These are phyloP conservation scores for Gnomoniopsis smithogilvyi DNA, from an alignment of 2,329 filamentous ascomycete genomes.

Conservation along the genomic window DNA sequence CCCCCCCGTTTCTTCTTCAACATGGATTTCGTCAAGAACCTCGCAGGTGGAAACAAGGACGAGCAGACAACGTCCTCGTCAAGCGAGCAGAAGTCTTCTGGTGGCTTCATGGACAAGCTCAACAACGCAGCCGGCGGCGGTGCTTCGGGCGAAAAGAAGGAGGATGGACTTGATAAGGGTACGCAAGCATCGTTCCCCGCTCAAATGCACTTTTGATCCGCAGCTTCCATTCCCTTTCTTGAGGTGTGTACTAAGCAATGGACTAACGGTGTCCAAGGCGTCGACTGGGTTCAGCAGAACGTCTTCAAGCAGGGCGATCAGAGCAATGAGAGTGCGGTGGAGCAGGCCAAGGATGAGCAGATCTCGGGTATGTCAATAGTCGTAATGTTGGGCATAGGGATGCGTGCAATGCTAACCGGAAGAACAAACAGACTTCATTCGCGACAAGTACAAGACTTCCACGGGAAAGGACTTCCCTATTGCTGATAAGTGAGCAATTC, in stretches of 20 bases:
- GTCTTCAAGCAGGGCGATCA: conserved; percentile 68
- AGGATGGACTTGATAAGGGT: conserved; percentile 83
- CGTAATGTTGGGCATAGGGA: neutral
- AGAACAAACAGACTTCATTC: conserved; percentile 56
- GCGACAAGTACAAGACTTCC: conserved; percentile 64
- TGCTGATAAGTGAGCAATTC: conserved; percentile 55
- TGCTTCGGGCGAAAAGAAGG: conserved; percentile 72
- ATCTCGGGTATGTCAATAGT: conserved; percentile 37
- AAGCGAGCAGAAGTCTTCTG: conserved; percentile 39
- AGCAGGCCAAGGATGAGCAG: conserved; percentile 81
- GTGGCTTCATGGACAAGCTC: conserved; percentile 66
- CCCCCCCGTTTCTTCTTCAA: conserved; percentile 13
- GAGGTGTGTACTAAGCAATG: neutral
- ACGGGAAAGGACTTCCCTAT: conserved; percentile 69
- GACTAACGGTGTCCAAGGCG: conserved; percentile 44
- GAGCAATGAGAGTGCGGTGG: conserved; percentile 67
- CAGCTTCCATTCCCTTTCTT: neutral
- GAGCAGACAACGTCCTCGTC: conserved; percentile 20
- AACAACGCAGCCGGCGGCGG: conserved; percentile 73
- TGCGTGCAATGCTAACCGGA: neutral
- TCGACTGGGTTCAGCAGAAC: conserved; percentile 77
- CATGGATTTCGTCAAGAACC: conserved; percentile 57
- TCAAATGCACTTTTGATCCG: no score
- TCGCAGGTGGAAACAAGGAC: conserved; percentile 38
- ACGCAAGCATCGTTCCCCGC: neutral